Percentiles rank a stretch among this genome's conserved stretches.
These are phyloP conservation scores for Rugosomyces carneus DNA, from an alignment of 1,284 basidiomycete species.

Conservation along the genomic window DNA sequence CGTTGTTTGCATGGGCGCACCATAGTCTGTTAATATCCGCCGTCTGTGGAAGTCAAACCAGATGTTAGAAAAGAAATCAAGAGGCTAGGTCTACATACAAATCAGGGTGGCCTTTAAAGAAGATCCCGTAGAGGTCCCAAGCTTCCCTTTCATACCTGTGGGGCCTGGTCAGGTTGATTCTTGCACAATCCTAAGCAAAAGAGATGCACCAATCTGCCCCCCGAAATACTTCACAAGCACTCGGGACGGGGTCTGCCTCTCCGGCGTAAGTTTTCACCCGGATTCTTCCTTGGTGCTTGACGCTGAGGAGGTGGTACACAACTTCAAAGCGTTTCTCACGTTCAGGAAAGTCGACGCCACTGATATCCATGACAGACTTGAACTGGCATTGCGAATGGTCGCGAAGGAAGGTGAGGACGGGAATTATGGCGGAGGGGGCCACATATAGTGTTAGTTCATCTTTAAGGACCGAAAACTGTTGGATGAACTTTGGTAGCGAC, in stretches of 20 bases:
- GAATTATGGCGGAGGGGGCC: constrained; percentile 78
- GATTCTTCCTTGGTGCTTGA: constrained; percentile 74
- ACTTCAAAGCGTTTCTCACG: constrained; percentile 94
- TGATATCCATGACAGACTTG: constrained; percentile 91
- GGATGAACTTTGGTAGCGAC: constrained; percentile 90
- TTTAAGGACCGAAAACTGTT: constrained; percentile 97
- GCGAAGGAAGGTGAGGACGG: constrained; percentile 88
- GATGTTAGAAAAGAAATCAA: constrained; percentile 1
- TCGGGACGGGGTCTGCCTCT: constrained; percentile 93
- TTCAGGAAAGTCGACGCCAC: constrained; percentile 94
- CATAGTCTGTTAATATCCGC: constrained; percentile 97
- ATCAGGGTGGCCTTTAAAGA: constrained; percentile 96
- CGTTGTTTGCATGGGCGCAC: constrained; percentile 34
- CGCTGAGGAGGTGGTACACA: constrained; percentile 91
- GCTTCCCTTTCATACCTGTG: constrained; percentile 94
- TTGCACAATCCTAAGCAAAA: not conserved
- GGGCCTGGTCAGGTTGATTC: not conserved
- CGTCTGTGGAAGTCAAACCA: constrained; percentile 47
- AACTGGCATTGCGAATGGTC: constrained; percentile 97
- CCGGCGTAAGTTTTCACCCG: constrained; percentile 98
- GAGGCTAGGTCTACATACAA: constrained; percentile 49
- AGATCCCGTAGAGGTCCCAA: constrained; percentile 98
- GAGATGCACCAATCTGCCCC: constrained; percentile 89
- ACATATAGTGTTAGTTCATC: constrained; percentile 94
- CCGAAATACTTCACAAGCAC: constrained; percentile 72